Base-by-base conservation (phyloP, 495 filamentous ascomycete genomes). In the Penicillium goetzii region DNA sequence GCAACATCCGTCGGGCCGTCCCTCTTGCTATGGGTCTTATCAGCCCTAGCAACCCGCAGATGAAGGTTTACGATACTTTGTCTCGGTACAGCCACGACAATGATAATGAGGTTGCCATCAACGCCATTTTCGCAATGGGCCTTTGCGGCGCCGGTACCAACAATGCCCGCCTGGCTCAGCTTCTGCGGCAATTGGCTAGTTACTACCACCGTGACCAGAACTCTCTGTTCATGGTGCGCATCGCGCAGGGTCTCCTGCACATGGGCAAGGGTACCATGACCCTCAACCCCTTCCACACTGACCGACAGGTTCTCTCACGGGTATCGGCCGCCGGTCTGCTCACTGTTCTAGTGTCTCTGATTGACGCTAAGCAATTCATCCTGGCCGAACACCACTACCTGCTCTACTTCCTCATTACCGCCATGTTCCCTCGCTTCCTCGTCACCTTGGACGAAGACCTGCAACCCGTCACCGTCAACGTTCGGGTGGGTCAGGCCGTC, bases 21-120 rank as follows among this genome's bases (percentile, higher is more conserved):
- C 95, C 95, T 23, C 83, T 99, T n/a, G 95, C 95, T 21, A 96
- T 99, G 93, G 95, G 91, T 68, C 83, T 99, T 56, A 86, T 99
- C 70, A 95, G 90, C 78, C 93, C 95, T 28, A 96, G 92, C 80
- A 99, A 98, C 79, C 95, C 95, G 9, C 96, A 98, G 74, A 99
- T 99, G 94, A 99, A 98, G 82, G 90, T 99, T 36, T 99, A 99
- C 78, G 95, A 99, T 73, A 98, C 95, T 0, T 79, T 99, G 23
- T 98, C 96, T n/a, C 84, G 95, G 64, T 99, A 99, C 80, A 94
- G 89, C 65, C 95, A 99, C 84, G 95, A 99, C 80, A 99, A 96
- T 68, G 95, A 99, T 81, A 96, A 95, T 72, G 95, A 99, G 68
- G 95, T 99, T 40, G 95, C 95, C 30, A 87, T 99, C 74, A 99